A percentile compares a stretch with the other conserved stretches of the same genome.
Evolutionary conservation across 441 rosid genomes (phyloP).

Genomic region (Gossypium gossypioides): DNA sequence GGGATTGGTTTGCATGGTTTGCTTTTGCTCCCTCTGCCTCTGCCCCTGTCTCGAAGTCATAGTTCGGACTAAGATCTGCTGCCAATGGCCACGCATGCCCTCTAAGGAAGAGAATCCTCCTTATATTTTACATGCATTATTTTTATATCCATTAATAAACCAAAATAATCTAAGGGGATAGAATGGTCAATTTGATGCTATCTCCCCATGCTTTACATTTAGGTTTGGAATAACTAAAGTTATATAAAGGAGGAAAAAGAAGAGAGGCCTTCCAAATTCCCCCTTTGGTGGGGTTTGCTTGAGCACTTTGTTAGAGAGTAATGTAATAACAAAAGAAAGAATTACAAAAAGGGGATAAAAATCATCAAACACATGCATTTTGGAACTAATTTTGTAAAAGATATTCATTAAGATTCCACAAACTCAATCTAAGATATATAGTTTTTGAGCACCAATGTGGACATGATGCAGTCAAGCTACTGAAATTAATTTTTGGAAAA

Average conservation of each 20-base stretch:
- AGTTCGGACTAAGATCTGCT: not conserved
- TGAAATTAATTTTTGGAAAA: not conserved
- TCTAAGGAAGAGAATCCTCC: constrained; percentile 14
- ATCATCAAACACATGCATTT: constrained; percentile 18
- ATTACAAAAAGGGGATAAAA: constrained; percentile 17
- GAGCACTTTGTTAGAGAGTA: constrained; percentile 26
- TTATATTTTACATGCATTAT: constrained; percentile 2
- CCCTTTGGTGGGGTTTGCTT: constrained; percentile 39
- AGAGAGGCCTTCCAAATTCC: constrained; percentile 32
- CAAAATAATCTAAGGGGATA: constrained; percentile 1
- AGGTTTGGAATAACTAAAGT: constrained; percentile 41
- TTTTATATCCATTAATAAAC: not conserved
- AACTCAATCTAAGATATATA: not conserved
- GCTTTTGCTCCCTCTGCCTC: constrained; percentile 2
- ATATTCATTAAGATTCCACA: constrained; percentile 17
- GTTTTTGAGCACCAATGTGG: not conserved
- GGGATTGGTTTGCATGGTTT: not conserved
- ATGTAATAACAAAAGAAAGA: constrained; percentile 22
- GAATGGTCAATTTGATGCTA: constrained; percentile 15
- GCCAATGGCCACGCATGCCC: constrained; percentile 15
- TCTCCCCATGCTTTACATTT: constrained; percentile 33
- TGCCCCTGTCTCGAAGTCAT: not conserved
- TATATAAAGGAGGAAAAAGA: constrained; percentile 10
- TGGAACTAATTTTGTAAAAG: constrained; percentile 9
- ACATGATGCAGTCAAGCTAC: not conserved